phyloP scores from a whole-genome alignment of 2,329 filamentous ascomycete genomes.

The Pseudogymnoascus sp. region DNA sequence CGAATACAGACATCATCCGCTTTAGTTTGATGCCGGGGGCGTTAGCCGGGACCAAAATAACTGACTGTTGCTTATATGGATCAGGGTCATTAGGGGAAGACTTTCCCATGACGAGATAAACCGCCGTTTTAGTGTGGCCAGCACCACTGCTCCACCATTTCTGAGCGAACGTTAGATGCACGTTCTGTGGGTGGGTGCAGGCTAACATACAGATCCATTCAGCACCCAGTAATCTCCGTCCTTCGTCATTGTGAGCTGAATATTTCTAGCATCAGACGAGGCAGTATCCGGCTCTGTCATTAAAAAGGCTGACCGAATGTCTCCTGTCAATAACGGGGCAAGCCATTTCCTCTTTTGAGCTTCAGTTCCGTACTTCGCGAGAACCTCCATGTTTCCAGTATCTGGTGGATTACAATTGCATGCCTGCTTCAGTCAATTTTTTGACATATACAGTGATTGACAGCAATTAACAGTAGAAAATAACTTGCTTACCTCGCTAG shows the following conservation, averaged over 20 bases:
- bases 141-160: conserved; percentile 99
- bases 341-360: no score
- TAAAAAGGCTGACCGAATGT: no score
- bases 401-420: no score
- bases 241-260: conserved; percentile 71
- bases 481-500: no score
- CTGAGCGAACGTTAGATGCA: conserved; percentile 36
- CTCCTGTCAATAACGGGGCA: no score
- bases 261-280: conserved; percentile 31
- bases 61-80: conserved; percentile 83
- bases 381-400: no score
- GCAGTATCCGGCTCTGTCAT: no score
- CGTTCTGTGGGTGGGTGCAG: neutral
- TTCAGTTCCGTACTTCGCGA: no score
- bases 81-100: conserved; percentile 65
- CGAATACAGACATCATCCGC: conserved; percentile 64
- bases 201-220: conserved; percentile 66
- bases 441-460: no score
- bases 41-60: conserved; percentile 73
- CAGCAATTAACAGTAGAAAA: no score
- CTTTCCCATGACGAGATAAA: conserved; percentile 96
- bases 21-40: conserved; percentile 45
- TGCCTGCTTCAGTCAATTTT: no score
- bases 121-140: conserved; percentile 81
- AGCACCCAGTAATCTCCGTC: conserved; percentile 87